Percentiles rank a stretch among this genome's conserved stretches.
Evolutionary conservation across 495 filamentous ascomycete species (phyloP).

Genomic region (Hypoxylon rickii): DNA sequence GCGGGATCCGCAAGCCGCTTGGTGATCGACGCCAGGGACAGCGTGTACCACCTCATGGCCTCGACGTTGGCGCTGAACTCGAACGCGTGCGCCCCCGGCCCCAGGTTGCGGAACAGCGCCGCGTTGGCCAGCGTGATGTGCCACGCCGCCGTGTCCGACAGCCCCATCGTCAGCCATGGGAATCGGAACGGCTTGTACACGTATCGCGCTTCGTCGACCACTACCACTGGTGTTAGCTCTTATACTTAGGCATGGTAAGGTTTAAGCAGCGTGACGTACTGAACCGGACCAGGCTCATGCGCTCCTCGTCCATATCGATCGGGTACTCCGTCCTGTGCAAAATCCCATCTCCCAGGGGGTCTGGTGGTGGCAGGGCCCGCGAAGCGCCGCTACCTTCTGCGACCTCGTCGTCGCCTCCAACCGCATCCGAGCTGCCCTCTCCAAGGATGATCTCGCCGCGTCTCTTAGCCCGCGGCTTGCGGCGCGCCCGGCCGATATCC

Average conservation of each 20-base stretch:
- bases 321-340: slow-evolving; percentile 22
- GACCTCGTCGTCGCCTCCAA: background rate
- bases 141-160: slow-evolving; percentile 32
- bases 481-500: slow-evolving; percentile 42
- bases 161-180: slow-evolving; percentile 31
- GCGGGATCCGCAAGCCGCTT: slow-evolving; percentile 29
- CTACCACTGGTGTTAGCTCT: slow-evolving; percentile 15
- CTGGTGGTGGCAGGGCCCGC: background rate
- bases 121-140: slow-evolving; percentile 35
- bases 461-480: slow-evolving; percentile 28
- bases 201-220: slow-evolving; percentile 23
- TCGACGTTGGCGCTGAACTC: slow-evolving; percentile 20
- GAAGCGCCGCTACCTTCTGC: background rate
- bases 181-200: slow-evolving; percentile 32
- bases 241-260: background rate
- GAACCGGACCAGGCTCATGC: slow-evolving; percentile 21
- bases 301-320: slow-evolving; percentile 30
- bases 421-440: background rate
- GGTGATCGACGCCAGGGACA: slow-evolving; percentile 27
- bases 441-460: slow-evolving; percentile 14
- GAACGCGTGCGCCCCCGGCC: slow-evolving; percentile 3
- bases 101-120: slow-evolving; percentile 7
- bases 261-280: slow-evolving; percentile 4
- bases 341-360: slow-evolving; percentile 12
- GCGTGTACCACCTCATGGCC: slow-evolving; percentile 36